These are phyloP conservation scores for Trichoderma parareesei DNA, from an alignment of 495 filamentous ascomycete genomes.

Conservation along the genomic window DNA sequence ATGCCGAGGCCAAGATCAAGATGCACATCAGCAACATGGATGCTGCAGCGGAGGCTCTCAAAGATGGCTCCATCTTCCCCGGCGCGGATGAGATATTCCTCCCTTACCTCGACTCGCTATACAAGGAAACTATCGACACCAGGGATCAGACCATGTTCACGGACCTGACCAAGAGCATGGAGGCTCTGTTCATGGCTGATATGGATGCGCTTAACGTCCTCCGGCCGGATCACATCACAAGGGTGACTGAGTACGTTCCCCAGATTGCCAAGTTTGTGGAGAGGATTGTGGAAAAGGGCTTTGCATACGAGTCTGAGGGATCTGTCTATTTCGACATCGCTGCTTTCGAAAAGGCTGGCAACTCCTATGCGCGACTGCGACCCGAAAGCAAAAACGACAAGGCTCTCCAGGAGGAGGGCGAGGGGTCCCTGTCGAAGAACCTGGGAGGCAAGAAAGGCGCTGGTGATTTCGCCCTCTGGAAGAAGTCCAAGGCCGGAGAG, in stretches of 20 bases:
- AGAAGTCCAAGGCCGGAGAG: slow-evolving; percentile 84
- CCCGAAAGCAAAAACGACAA: slow-evolving; percentile 83
- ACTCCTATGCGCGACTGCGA: slow-evolving; percentile 76
- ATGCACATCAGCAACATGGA: slow-evolving; percentile 82
- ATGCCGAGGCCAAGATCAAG: slow-evolving; percentile 77
- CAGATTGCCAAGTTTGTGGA: slow-evolving; percentile 68
- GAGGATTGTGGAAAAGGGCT: slow-evolving; percentile 72
- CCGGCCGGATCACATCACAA: slow-evolving; percentile 68
- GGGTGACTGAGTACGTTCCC: slow-evolving; percentile 82
- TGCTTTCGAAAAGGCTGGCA: slow-evolving; percentile 75
- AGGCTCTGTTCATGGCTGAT: slow-evolving; percentile 74
- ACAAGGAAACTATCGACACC: slow-evolving; percentile 66
- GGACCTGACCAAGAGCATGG: slow-evolving; percentile 71
- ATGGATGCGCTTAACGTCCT: slow-evolving; percentile 82
- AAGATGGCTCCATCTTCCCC: slow-evolving; percentile 33
- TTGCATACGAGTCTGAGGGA: slow-evolving; percentile 77
- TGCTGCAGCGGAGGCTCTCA: slow-evolving; percentile 51
- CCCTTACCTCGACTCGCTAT: slow-evolving; percentile 73
- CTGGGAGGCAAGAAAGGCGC: slow-evolving; percentile 57
- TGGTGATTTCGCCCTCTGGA: slow-evolving; percentile 92
- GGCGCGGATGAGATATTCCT: slow-evolving; percentile 61
- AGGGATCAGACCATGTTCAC: slow-evolving; percentile 65
- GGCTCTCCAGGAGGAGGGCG: slow-evolving; percentile 77
- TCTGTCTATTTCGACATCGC: slow-evolving; percentile 93
- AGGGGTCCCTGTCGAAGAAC: slow-evolving; percentile 71